phyloP scores from a whole-genome alignment of 192 early-diverging fungal genomes.

The Gamsiella multidivaricata region DNA sequence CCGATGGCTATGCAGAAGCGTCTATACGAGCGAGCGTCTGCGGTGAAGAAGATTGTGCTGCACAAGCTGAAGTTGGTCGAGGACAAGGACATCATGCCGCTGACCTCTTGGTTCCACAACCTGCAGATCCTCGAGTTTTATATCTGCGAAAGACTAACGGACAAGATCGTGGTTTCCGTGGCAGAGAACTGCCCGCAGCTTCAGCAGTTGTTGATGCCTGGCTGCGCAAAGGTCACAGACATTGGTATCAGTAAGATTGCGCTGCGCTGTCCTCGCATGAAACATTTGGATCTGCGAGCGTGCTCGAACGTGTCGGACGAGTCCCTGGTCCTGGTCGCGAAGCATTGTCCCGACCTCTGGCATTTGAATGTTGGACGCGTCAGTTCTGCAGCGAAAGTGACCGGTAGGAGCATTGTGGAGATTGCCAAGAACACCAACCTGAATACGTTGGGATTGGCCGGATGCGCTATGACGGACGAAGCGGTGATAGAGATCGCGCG shows the following conservation, averaged over 20 bases:
- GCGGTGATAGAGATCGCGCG: conserved; percentile 59
- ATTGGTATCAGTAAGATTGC: conserved; percentile 54
- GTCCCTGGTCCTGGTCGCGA: conserved; percentile 55
- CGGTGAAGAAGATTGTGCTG: conserved; percentile 43
- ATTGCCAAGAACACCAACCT: conserved; percentile 59
- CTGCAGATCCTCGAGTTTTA: conserved; percentile 60
- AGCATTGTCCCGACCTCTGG: conserved; percentile 53
- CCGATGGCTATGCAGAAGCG: conserved; percentile 40
- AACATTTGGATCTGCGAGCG: conserved; percentile 63
- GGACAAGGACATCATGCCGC: conserved; percentile 32
- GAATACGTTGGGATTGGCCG: conserved; percentile 60
- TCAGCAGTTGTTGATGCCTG: conserved; percentile 59
- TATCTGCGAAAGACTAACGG: conserved; percentile 63
- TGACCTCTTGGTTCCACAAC: conserved; percentile 43
- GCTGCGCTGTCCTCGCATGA: conserved; percentile 51
- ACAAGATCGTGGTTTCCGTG: conserved; percentile 53
- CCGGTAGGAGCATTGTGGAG: conserved; percentile 55
- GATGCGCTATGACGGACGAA: conserved; percentile 60
- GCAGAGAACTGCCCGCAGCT: conserved; percentile 49
- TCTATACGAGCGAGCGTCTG: conserved; percentile 35
- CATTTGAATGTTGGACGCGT: conserved; percentile 65
- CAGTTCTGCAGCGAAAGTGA: conserved; percentile 54
- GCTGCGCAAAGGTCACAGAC: conserved; percentile 62
- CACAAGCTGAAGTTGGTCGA: conserved; percentile 51
- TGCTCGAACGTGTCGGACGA: conserved; percentile 60